A percentile compares a stretch with the other conserved stretches of the same genome.
phyloP scores from a whole-genome alignment of 306 rosid genomes.

The Macrotyloma uniflorum region DNA sequence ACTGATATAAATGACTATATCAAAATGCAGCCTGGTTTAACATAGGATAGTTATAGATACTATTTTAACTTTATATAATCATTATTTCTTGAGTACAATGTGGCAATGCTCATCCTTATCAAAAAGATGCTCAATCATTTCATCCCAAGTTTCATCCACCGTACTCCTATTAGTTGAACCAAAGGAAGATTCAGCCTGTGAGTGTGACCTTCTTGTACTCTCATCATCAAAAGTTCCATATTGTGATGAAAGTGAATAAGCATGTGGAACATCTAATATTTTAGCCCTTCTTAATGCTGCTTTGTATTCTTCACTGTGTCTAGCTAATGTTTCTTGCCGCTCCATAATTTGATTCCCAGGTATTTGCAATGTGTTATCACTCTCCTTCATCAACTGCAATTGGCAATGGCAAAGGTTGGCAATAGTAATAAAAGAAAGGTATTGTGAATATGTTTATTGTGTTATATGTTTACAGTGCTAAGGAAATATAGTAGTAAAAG shows the following conservation, averaged over 20 bases:
- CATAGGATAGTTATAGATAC: no score
- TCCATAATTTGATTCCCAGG: slow-evolving; percentile 86
- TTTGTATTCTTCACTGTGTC: slow-evolving; percentile 70
- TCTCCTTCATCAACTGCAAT: slow-evolving; percentile 74
- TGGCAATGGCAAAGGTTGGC: slow-evolving; percentile 29
- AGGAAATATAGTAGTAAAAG: no score
- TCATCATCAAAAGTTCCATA: slow-evolving; percentile 83
- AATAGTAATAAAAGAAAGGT: neutral
- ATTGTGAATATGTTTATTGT: neutral
- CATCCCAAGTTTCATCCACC: slow-evolving; percentile 64
- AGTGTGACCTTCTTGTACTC: slow-evolving; percentile 53
- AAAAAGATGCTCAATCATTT: slow-evolving; percentile 60
- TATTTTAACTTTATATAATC: no score
- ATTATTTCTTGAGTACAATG: slow-evolving; percentile 50
- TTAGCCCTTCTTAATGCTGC: slow-evolving; percentile 92
- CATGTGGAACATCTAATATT: slow-evolving; percentile 80
- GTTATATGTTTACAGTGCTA: neutral
- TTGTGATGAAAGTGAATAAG: slow-evolving; percentile 61
- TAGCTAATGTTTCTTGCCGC: slow-evolving; percentile 66
- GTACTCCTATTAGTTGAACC: slow-evolving; percentile 49
- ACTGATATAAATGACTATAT: no score
- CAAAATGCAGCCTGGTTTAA: no score
- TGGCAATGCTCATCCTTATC: slow-evolving; percentile 65
- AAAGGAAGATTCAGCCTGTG: slow-evolving; percentile 56
- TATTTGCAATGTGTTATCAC: slow-evolving; percentile 58